Percentiles rank a stretch among this genome's conserved stretches.
phyloP scores from a whole-genome alignment of 257 asterid species.

The Rubia yunnanensis region DNA sequence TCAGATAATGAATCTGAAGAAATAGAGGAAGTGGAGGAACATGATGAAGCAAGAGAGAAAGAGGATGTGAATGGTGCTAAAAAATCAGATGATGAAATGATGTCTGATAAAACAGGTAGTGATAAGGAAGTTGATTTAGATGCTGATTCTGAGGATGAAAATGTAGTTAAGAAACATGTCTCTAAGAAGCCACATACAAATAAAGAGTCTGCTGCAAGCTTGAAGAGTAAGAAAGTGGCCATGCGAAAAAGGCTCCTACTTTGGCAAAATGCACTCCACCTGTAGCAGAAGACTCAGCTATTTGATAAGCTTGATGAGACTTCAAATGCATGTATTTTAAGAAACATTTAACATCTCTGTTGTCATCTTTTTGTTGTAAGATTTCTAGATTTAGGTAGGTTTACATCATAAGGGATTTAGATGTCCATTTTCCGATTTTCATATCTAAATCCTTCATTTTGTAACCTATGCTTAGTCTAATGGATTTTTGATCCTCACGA shows the following conservation, averaged over 20 bases:
- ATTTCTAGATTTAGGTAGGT: too few species aligned
- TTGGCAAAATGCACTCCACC: slow-evolving; percentile 49
- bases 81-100: slow-evolving; percentile 49
- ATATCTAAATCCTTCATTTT: too few species aligned
- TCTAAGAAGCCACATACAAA: slow-evolving; percentile 38
- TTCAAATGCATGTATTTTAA: too few species aligned
- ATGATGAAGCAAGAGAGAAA: slow-evolving; percentile 27
- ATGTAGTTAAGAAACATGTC: slow-evolving; percentile 26
- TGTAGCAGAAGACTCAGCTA: too few species aligned
- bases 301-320: too few species aligned
- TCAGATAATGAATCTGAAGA: slow-evolving; percentile 51
- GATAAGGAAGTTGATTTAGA: slow-evolving; percentile 41
- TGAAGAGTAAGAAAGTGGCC: slow-evolving; percentile 40
- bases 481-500: too few species aligned
- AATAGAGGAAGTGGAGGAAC: slow-evolving; percentile 43
- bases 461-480: too few species aligned
- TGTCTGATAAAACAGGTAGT: slow-evolving; percentile 55
- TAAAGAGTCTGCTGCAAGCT: slow-evolving; percentile 40
- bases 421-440: too few species aligned
- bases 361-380: too few species aligned
- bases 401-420: too few species aligned
- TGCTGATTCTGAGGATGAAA: slow-evolving; percentile 35
- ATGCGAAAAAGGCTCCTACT: slow-evolving; percentile 39
- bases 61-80: slow-evolving; percentile 43
- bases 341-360: too few species aligned